phyloP scores from a whole-genome alignment of 768 basidiomycete species.

The Amanita molliuscula region DNA sequence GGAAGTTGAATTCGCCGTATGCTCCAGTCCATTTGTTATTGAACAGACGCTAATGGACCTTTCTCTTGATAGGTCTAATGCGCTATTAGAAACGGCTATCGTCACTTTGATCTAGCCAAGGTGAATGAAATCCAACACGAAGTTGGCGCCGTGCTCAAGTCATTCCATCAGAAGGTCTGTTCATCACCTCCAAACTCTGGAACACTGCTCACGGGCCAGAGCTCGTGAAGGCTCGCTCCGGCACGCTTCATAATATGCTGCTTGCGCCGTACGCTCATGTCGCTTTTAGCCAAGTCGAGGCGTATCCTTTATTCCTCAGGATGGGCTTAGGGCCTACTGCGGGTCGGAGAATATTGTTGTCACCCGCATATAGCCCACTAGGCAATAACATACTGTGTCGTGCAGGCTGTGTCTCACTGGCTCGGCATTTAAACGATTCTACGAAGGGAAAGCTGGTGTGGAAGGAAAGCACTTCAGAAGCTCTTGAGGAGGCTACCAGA shows the following conservation, averaged over 20 bases:
- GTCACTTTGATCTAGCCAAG: conserved; percentile 79
- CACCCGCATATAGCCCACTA: conserved; percentile 56
- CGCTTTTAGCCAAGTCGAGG: conserved; percentile 58
- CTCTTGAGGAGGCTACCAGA: no score
- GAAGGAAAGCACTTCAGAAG: no score
- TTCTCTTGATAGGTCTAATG: conserved; percentile 48
- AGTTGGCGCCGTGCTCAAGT: conserved; percentile 67
- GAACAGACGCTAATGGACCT: not conserved
- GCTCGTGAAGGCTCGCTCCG: conserved; percentile 62
- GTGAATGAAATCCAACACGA: conserved; percentile 75
- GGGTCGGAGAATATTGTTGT: conserved; percentile 62
- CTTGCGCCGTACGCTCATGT: not conserved
- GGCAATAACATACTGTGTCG: conserved; percentile 82
- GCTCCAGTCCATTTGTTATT: conserved; percentile 8
- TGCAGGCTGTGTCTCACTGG: no score
- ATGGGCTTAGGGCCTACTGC: conserved; percentile 62
- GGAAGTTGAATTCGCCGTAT: conserved; percentile 66
- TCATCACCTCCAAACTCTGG: conserved; percentile 80
- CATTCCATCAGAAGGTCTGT: conserved; percentile 67
- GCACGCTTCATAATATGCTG: conserved; percentile 21
- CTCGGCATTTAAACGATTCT: no score
- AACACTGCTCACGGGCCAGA: conserved; percentile 61
- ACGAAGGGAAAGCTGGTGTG: no score
- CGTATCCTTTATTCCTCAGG: conserved; percentile 73
- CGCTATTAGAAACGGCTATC: conserved; percentile 68